Evolutionary conservation across 345 rosid genomes (phyloP), one percentile per base, ranked within the genome.

Genomic region (Toxicodendron radicans): DNA sequence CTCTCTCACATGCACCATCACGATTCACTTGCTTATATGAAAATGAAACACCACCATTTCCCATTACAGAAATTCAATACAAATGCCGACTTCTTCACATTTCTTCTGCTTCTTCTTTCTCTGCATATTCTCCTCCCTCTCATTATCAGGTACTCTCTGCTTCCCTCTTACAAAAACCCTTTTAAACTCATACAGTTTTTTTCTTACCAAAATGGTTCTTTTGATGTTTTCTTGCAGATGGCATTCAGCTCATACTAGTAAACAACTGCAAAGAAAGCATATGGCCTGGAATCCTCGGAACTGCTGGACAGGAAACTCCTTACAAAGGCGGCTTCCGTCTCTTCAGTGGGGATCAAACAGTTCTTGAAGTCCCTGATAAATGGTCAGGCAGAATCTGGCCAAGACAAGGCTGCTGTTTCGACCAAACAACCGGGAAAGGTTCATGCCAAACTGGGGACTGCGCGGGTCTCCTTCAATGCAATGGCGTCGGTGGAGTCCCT

Each of bases 331-430:
- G 86, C 7, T 85, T 87, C 72, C 82, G 61, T 43, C 84, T 87
- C 64, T 10, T 61, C 53, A n/a, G 80, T 10, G 86, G 81, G 21
- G 74, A 80, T 78, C 80, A 83, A 58, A 71, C 66, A 21, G 54
- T 65, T 56, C 45, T 85, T 3, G 62, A 80, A 63, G 57, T 83
- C 21, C 91, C 87, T 2, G 78, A 76, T 1, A 21, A 52, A 45
- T 87, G 91, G 89, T 85, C 89, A 0, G 89, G 80, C 35, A 79
- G 90, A 78, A 79, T 85, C 61, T 87, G 90, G 90, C 83, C 86
- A 1, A 77, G 88, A 75, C 81, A 81, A 56, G 90, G 85, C 54
- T 87, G 90, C 38, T 76, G 78, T 38, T 87, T 87, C 33, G 84
- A 84, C 52, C 54, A 77, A 20, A 76, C 83, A 0, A 76, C 82